Evolutionary conservation across 148 eudicot species (phyloP).

Genomic region (Talinum fruticosum): DNA sequence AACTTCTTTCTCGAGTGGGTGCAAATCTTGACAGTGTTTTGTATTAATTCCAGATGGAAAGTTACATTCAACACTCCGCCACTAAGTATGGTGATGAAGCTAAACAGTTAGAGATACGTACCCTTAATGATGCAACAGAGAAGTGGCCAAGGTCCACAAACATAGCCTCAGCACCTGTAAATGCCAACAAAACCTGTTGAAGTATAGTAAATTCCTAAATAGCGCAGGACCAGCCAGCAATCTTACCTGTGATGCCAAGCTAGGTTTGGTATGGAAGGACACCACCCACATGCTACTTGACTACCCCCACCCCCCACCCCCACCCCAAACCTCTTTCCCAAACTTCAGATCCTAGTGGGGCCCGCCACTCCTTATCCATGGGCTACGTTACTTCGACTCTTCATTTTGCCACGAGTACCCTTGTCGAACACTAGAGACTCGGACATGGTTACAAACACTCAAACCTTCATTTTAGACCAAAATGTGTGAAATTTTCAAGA

Average conservation of each 20-base stretch:
- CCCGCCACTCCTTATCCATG: background rate
- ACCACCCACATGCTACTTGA: background rate
- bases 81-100: background rate
- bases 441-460: too few relatives aligned
- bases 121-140: slow-evolving; percentile 44
- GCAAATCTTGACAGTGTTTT: background rate
- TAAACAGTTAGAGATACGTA: slow-evolving; percentile 13
- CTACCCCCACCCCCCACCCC: too few relatives aligned
- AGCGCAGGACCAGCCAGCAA: background rate
- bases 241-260: slow-evolving; percentile 39
- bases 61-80: background rate
- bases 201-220: background rate
- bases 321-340: background rate
- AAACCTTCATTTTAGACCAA: too few relatives aligned
- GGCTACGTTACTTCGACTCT: too few relatives aligned
- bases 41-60: background rate
- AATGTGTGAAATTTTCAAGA: too few relatives aligned
- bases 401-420: too few relatives aligned
- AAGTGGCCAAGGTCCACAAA: slow-evolving; percentile 45
- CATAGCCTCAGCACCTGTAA: slow-evolving; percentile 51
- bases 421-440: too few relatives aligned
- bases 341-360: background rate
- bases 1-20: background rate
- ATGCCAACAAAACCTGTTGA: slow-evolving; percentile 14
- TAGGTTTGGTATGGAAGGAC: background rate